Percentiles rank a stretch among this genome's conserved stretches.
phyloP scores from a whole-genome alignment of 768 basidiomycete genomes.

The Albatrellus ellisii region DNA sequence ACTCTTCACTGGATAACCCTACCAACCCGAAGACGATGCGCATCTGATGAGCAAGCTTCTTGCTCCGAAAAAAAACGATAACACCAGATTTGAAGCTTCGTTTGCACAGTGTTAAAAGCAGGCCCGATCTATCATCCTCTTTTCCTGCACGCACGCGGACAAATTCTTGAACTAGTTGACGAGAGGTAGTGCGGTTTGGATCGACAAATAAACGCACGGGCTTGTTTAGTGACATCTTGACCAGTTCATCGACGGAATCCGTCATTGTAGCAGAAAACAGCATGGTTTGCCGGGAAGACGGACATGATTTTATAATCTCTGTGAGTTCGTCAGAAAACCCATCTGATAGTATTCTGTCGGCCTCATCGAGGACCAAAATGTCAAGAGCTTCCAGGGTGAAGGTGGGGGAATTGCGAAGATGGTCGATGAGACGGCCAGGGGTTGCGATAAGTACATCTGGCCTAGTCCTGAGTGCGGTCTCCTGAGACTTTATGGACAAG shows the following conservation, averaged over 20 bases:
- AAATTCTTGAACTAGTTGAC: conserved; percentile 86
- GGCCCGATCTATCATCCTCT: conserved; percentile 61
- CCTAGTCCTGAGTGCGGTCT: conserved; percentile 66
- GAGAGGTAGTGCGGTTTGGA: conserved; percentile 78
- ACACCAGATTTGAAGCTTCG: conserved; percentile 73
- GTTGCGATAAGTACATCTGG: conserved; percentile 96
- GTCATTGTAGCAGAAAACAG: conserved; percentile 99
- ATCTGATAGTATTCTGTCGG: conserved; percentile 92
- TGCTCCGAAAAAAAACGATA: conserved; percentile 92
- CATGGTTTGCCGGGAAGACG: conserved; percentile 88
- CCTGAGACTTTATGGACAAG: conserved; percentile 86
- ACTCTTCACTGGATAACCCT: conserved; percentile 82
- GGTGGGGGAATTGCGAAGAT: conserved; percentile 87
- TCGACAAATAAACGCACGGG: conserved; percentile 95
- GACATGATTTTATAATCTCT: conserved; percentile 89
- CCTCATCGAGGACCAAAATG: conserved; percentile 91
- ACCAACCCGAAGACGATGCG: conserved; percentile 82
- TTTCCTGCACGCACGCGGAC: conserved; percentile 78
- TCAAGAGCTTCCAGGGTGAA: conserved; percentile 91
- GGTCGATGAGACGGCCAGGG: conserved; percentile 87
- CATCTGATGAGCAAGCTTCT: conserved; percentile 96
- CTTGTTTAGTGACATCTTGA: conserved; percentile 84
- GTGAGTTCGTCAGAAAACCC: conserved; percentile 91
- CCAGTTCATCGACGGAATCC: conserved; percentile 87
- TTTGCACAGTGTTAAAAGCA: conserved; percentile 77